Conservation (phyloP, 805 yeast genomes). For the Yamadazyma insecticola region DNA sequence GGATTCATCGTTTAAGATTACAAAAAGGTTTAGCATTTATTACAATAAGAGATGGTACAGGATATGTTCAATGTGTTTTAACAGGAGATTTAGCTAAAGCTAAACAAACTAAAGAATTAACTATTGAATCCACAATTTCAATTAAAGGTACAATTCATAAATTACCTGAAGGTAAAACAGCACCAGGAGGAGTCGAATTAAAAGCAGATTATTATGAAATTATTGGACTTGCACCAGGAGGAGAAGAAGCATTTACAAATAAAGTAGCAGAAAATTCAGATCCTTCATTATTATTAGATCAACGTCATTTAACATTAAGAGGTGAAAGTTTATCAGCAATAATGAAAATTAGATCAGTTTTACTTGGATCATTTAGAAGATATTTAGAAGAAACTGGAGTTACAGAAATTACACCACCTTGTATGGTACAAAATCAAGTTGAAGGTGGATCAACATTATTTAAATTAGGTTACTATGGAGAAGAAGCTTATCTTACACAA, state of each 20-base stretch:
- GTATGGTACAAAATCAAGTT: slow-evolving; percentile 99
- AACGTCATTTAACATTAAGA: slow-evolving; percentile 92
- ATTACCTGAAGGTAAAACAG: slow-evolving; percentile 93
- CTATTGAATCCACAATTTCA: slow-evolving; percentile 80
- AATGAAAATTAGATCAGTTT: slow-evolving; percentile 88
- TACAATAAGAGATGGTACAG: slow-evolving; percentile 93
- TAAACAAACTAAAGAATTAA: slow-evolving; percentile 74
- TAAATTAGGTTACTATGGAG: slow-evolving; percentile 90
- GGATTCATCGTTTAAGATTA: slow-evolving; percentile 92
- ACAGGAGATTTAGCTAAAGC: slow-evolving; percentile 92
- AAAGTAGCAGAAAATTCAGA: slow-evolving; percentile 91
- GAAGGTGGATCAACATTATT: slow-evolving; percentile 98
- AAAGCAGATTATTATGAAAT: slow-evolving; percentile 85
- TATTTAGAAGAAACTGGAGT: slow-evolving; percentile 69
- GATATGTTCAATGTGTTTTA: slow-evolving; percentile 81
- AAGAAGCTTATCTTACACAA: slow-evolving; percentile 94
- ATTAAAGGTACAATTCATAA: slow-evolving; percentile 77
- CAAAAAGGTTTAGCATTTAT: slow-evolving; percentile 91
- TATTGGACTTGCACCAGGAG: slow-evolving; percentile 91
- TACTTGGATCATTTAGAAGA: slow-evolving; percentile 69
- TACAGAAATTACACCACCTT: slow-evolving; percentile 95
- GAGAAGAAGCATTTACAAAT: slow-evolving; percentile 93
- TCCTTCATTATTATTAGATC: slow-evolving; percentile 87
- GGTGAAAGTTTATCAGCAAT: slow-evolving; percentile 93
- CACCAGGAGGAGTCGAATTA: slow-evolving; percentile 96